Evolutionary conservation across 2,329 filamentous ascomycete genomes (phyloP), one percentile per base, ranked within the genome.

Genomic region (Colletotrichum cordylinicola): DNA sequence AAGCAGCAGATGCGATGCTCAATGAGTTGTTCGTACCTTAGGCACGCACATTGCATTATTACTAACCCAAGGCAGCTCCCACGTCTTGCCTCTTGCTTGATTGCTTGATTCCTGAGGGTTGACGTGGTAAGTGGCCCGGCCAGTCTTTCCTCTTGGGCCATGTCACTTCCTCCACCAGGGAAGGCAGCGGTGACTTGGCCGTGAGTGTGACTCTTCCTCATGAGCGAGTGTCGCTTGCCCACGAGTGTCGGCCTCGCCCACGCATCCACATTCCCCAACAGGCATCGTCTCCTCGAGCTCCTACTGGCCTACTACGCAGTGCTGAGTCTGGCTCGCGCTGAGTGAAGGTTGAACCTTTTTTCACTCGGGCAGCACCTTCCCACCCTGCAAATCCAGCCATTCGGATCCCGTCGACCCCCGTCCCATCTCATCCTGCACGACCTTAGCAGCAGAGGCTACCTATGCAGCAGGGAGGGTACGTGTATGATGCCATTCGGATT

Each of bases 251-350:
- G 24, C 72, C 27, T 64, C 39, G 69, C 31, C 64, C 73, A 72
- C 69, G 73, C 73, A 75, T 73, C 73, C 73, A 73, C 73, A 75
- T 75, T 72, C 73, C 73, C 64, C 56, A 75, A 73, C 18, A 64
- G 56, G 73, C 64, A 64, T 74, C 72, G 55, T 67, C 31, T 21
- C 43, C 43, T 21, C 2, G 43, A 48, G 29, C 29, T 61, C 21
- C 48, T 24, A 21, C 61, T 43, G 61, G 16, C 43, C 43, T 48
- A 24, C 24, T 24, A 4, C 24, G 24, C 24, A 24, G 24, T 24
- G 43, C 43, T 48, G 43, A 6, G 43, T 48, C 43, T 48, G n/a
- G 39, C 27, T 62, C n/a, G n/a, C 24, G 52, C n/a, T 65, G 35
- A 21, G 43, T 13, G n/a, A 48, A 48, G 43, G 43, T 48, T 48